Evolutionary conservation across 495 filamentous ascomycete genomes (phyloP).

Genomic region (Talaromyces wortmannii): DNA sequence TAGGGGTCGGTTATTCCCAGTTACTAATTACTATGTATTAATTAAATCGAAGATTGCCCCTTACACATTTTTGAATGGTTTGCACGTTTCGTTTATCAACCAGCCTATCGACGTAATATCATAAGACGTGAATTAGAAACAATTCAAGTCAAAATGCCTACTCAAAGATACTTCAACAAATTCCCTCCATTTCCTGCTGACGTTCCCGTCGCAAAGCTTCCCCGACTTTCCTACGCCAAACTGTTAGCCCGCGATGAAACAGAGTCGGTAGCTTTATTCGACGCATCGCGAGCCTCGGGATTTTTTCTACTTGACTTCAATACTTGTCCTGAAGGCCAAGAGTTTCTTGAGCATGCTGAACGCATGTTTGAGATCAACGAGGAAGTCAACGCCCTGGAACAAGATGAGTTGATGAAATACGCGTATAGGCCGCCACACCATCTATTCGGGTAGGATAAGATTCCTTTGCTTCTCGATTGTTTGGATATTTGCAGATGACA

Average conservation of each 20-base stretch:
- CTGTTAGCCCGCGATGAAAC: not conserved
- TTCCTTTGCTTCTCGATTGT: not conserved
- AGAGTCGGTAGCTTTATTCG: not conserved
- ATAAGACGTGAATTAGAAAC: no score
- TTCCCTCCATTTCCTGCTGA: constrained; percentile 12
- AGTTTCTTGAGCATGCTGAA: constrained; percentile 3
- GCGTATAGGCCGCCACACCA: constrained; percentile 4
- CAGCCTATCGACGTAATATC: no score
- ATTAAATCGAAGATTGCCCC: no score
- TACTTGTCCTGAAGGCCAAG: constrained; percentile 7
- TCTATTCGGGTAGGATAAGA: constrained; percentile 6
- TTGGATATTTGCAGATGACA: no score
- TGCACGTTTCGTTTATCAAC: no score
- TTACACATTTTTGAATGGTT: no score
- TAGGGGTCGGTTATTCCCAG: no score
- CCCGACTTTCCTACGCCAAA: not conserved
- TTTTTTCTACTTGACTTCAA: constrained; percentile 19
- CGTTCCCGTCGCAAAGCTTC: constrained; percentile 9
- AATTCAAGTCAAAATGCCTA: not conserved
- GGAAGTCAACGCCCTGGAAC: constrained; percentile 5
- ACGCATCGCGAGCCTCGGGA: constrained; percentile 10
- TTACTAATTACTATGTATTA: no score
- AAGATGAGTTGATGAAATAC: constrained; percentile 2
- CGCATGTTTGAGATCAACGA: constrained; percentile 11
- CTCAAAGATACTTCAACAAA: constrained; percentile 5